Conservation (phyloP, 2,329 filamentous ascomycete genomes). For the Penicillium sp. region DNA sequence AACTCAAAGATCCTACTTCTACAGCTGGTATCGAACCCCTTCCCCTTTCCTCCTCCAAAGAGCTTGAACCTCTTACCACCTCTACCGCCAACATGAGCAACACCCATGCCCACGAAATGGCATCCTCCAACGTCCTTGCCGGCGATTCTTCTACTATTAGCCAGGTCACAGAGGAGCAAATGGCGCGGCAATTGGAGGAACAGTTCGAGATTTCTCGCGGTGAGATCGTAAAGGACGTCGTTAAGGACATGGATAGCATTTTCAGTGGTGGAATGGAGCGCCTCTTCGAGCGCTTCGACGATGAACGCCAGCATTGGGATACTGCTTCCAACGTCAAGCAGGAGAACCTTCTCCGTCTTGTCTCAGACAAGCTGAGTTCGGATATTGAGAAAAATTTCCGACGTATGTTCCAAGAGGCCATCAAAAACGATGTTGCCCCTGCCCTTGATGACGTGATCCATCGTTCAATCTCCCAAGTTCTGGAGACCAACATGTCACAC, state of each 20-base stretch:
- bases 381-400: conserved; percentile 75
- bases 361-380: conserved; percentile 67
- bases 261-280: conserved; percentile 53
- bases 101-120: neutral
- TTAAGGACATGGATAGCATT: conserved; percentile 43
- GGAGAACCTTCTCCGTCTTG: conserved; percentile 66
- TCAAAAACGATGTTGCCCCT: conserved; percentile 74
- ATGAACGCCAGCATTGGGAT: conserved; percentile 67
- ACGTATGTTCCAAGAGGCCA: conserved; percentile 72
- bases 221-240: conserved; percentile 39
- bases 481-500: conserved; percentile 66
- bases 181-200: conserved; percentile 47
- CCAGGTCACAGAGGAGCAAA: too few species aligned
- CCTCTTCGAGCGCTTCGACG: conserved; percentile 60
- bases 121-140: conserved; percentile 45
- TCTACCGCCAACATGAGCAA: conserved; percentile 14
- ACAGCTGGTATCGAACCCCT: conserved; percentile 17
- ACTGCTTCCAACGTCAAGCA: conserved; percentile 65
- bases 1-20: conserved; percentile 40
- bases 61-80: conserved; percentile 13
- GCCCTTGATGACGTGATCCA: conserved; percentile 64
- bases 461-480: conserved; percentile 15
- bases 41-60: conserved; percentile 9
- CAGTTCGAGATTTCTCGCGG: conserved; percentile 59
- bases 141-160: conserved; percentile 40